Base-by-base conservation (phyloP, 768 basidiomycete species). In the Mycena vulgaris region DNA sequence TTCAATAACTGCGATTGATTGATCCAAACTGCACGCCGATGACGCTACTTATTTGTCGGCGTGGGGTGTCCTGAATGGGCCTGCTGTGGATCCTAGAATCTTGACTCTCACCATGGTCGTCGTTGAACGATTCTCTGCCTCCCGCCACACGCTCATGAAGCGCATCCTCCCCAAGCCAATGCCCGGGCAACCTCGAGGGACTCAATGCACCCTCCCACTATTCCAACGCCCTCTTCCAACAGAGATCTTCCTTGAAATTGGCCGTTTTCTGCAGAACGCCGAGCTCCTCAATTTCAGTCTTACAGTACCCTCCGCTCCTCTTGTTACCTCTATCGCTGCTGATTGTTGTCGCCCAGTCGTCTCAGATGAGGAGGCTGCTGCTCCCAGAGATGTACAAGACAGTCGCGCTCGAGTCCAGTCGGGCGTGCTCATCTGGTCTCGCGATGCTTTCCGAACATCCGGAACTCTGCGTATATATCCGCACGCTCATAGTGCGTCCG, bases 391-490 rank as follows among this genome's bases (percentile, higher is more conserved):
- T 69, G 28, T 69, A 69, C 61, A 40, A 31, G n/a, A 49, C 61
- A 2, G 30, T 69, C 2, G n/a, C 48, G 5, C 42, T 69, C 1
- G 45, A 62, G 4, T 47, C 53, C 16, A 69, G 30, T 28, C 53
- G 56, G 16, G 68, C 68, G 8, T 69, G 68, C 39, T 1, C 48
- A 14, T 63, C 55, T 10, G 68, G 68, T 8, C 61, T 69, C 17
- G 16, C 27, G 13, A 62, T 58, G 55, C 61, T 69, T 16, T n/a
- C 10, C 3, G 23, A 31, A 21, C 60, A 37, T 17, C 61, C 61
- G 4, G 39, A 63, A 21, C 47, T 69, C 1, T 63, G 68, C 21
- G 14, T 23, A 1, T 69, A 57, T 14, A 30, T 69, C 23, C 68
- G 47, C 9, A 48, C 21, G 19, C 61, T 69, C 25, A 40, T 25